phyloP scores from a whole-genome alignment of 108 stramenopile species.

The Aurantiochytrium sp. region DNA sequence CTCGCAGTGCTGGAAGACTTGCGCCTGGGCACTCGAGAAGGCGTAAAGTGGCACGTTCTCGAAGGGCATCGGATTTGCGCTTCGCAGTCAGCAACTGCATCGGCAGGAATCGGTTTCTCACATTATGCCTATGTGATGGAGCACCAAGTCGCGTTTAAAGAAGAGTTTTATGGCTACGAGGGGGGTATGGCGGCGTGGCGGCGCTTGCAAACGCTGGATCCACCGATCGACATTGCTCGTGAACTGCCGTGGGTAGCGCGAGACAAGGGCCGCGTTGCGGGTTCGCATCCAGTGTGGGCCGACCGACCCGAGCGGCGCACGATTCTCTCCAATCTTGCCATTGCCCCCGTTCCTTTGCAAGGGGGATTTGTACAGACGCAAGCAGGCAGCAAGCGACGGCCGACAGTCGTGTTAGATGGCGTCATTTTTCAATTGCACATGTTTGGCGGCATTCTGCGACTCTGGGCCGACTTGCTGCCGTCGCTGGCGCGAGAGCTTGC shows the following conservation, averaged over 20 bases:
- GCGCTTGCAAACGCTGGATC: neutral
- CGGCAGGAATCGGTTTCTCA: conserved; percentile 30
- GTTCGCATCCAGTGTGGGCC: neutral
- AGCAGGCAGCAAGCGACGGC: neutral
- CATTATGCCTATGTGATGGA: conserved; percentile 38
- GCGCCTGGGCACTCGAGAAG: neutral
- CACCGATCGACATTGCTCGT: neutral
- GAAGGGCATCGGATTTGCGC: neutral
- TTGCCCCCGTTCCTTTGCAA: neutral
- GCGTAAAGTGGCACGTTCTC: neutral
- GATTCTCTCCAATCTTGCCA: neutral
- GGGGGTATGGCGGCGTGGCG: conserved; percentile 10
- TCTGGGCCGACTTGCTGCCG: conserved; percentile 20
- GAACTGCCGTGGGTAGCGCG: conserved; percentile 27
- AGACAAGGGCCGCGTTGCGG: neutral
- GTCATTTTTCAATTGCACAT: conserved; percentile 30
- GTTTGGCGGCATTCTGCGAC: conserved; percentile 14
- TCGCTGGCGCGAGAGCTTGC: neutral
- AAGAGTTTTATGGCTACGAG: conserved; percentile 27
- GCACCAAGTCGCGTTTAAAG: conserved; percentile 29
- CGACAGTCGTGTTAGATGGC: conserved; percentile 27
- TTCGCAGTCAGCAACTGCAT: neutral
- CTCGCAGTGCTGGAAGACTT: neutral
- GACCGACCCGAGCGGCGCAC: neutral
- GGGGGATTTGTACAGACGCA: too few relatives aligned